Conservation (phyloP, 2,329 filamentous ascomycete species). For the Rasamsonia emersonii region DNA sequence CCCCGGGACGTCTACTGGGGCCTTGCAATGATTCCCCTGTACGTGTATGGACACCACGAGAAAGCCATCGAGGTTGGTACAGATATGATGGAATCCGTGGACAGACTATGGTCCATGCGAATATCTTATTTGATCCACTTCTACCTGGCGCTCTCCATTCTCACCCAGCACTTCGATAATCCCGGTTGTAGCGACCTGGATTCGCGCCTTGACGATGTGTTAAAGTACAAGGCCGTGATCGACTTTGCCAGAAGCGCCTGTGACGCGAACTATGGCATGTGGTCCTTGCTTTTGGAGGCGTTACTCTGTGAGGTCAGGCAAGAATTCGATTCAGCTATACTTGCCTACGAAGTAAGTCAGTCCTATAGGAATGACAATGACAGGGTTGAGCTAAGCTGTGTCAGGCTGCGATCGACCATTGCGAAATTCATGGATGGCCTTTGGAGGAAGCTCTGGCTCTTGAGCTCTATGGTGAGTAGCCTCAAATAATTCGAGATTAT, state of each 20-base stretch:
- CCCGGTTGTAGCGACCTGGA: conserved; percentile 35
- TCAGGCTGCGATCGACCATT: conserved; percentile 53
- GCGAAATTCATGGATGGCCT: conserved; percentile 48
- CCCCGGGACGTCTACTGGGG: conserved; percentile 49
- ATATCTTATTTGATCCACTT: conserved; percentile 36
- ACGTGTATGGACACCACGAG: conserved; percentile 37
- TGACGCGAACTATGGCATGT: conserved; percentile 52
- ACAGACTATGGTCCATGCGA: conserved; percentile 39
- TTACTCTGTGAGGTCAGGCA: conserved; percentile 44
- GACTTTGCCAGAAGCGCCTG: conserved; percentile 46
- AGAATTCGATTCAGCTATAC: conserved; percentile 39
- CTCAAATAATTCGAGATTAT: background rate
- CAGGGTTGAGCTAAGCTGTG: conserved; percentile 21
- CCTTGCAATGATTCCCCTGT: conserved; percentile 39
- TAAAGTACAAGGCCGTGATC: conserved; percentile 43
- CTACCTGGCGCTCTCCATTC: conserved; percentile 35
- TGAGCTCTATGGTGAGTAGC: conserved; percentile 47
- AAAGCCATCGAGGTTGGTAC: conserved; percentile 36
- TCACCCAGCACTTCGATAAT: conserved; percentile 36
- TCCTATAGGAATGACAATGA: background rate
- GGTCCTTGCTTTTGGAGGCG: conserved; percentile 48
- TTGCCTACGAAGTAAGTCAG: conserved; percentile 24
- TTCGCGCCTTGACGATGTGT: conserved; percentile 40
- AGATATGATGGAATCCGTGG: conserved; percentile 31
- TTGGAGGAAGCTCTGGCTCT: conserved; percentile 52